A percentile compares a stretch with the other conserved stretches of the same genome.
phyloP scores from a whole-genome alignment of 2,329 filamentous ascomycete species.

The Fusarium irregulare region DNA sequence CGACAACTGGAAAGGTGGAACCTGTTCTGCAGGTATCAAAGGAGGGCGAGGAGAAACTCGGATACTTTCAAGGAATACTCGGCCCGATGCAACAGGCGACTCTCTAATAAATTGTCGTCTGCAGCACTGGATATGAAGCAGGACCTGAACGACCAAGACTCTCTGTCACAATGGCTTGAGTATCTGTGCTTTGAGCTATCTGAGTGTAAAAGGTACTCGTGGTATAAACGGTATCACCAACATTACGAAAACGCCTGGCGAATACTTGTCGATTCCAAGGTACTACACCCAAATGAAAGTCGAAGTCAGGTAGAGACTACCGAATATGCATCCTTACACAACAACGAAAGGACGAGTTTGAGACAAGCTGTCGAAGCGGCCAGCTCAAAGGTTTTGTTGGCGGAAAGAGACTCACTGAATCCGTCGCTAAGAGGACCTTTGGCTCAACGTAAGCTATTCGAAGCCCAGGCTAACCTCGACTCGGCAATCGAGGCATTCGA shows the following conservation, averaged over 20 bases:
- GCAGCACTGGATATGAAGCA: slow-evolving; percentile 31
- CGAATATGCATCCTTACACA: not conserved
- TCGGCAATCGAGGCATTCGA: slow-evolving; percentile 31
- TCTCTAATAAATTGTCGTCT: slow-evolving; percentile 18
- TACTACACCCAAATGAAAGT: slow-evolving; percentile 15
- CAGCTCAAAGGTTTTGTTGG: slow-evolving; percentile 32
- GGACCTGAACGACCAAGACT: slow-evolving; percentile 47
- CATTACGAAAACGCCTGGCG: slow-evolving; percentile 33
- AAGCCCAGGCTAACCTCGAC: slow-evolving; percentile 31
- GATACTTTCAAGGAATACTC: slow-evolving; percentile 18
- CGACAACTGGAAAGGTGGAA: slow-evolving; percentile 37
- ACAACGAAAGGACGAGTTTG: slow-evolving; percentile 1
- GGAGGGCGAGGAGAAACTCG: slow-evolving; percentile 19
- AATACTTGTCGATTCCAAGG: slow-evolving; percentile 21
- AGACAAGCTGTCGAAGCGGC: slow-evolving; percentile 30
- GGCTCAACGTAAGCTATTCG: slow-evolving; percentile 20
- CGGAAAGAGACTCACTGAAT: slow-evolving; percentile 35
- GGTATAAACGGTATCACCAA: slow-evolving; percentile 29
- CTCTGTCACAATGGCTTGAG: slow-evolving; percentile 55
- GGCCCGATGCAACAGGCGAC: slow-evolving; percentile 10
- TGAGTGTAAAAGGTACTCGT: slow-evolving; percentile 19
- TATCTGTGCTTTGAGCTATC: slow-evolving; percentile 49
- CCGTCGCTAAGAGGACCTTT: slow-evolving; percentile 19
- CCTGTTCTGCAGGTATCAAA: slow-evolving; percentile 35
- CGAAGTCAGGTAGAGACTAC: slow-evolving; percentile 17